Percentiles rank a stretch among this genome's conserved stretches.
Evolutionary conservation across 2,329 filamentous ascomycete species (phyloP).

Genomic region (Colletotrichum eleusines): DNA sequence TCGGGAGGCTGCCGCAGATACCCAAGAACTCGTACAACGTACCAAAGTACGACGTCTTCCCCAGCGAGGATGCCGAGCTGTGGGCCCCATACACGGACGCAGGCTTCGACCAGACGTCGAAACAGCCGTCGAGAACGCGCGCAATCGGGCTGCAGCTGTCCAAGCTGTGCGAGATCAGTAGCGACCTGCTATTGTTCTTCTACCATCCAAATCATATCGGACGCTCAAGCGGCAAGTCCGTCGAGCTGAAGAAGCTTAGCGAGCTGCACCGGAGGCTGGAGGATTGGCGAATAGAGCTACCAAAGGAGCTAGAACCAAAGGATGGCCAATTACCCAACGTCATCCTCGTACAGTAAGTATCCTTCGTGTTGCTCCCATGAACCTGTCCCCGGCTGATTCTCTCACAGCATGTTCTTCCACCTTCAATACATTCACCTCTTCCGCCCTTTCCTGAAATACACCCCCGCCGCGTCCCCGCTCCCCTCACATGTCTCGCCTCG

Average conservation of each 20-base stretch:
- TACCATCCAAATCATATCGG: slow-evolving; percentile 83
- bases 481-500: slow-evolving; percentile 90
- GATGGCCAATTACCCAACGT: slow-evolving; percentile 92
- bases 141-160: slow-evolving; percentile 86
- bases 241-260: slow-evolving; percentile 91
- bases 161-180: slow-evolving; percentile 91
- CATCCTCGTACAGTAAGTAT: slow-evolving; percentile 82
- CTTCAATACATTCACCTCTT: slow-evolving; percentile 96
- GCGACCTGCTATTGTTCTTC: slow-evolving; percentile 88
- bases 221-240: slow-evolving; percentile 77
- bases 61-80: slow-evolving; percentile 83
- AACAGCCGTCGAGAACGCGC: slow-evolving; percentile 85
- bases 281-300: slow-evolving; percentile 86
- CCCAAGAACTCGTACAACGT: slow-evolving; percentile 84
- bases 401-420: slow-evolving; percentile 92
- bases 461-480: slow-evolving; percentile 82
- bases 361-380: background rate
- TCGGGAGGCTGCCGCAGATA: slow-evolving; percentile 90
- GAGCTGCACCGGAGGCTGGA: slow-evolving; percentile 92
- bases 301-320: slow-evolving; percentile 87
- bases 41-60: slow-evolving; percentile 91
- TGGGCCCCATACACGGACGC: slow-evolving; percentile 93
- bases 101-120: slow-evolving; percentile 78
- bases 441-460: slow-evolving; percentile 93
- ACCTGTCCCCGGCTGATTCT: slow-evolving; percentile 43